Evolutionary conservation across 2,329 filamentous ascomycete genomes (phyloP).

Genomic region (Neophaeococcomyces aloes): DNA sequence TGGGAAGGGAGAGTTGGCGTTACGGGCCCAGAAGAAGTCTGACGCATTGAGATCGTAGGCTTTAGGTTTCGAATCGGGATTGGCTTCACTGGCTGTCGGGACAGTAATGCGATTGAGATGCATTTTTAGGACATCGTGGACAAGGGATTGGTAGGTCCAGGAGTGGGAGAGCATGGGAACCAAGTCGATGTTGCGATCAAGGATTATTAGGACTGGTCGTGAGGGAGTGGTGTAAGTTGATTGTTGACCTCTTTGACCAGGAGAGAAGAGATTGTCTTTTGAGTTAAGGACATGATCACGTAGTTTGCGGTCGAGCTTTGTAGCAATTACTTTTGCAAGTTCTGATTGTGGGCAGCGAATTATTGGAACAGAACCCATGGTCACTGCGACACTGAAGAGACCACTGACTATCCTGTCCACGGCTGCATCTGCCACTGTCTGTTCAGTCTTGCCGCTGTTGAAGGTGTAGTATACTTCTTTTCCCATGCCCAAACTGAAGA

Average conservation of each 20-base stretch:
- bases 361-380: conserved; percentile 92
- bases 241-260: conserved; percentile 47
- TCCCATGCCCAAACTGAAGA: conserved; percentile 88
- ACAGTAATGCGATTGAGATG: conserved; percentile 90
- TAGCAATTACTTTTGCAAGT: conserved; percentile 86
- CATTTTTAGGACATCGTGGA: conserved; percentile 68
- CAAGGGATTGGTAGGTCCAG: conserved; percentile 78
- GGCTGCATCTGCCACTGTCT: conserved; percentile 76
- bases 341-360: conserved; percentile 89
- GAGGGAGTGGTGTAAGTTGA: conserved; percentile 51
- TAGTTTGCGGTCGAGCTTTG: conserved; percentile 88
- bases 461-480: conserved; percentile 82
- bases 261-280: conserved; percentile 91
- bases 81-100: conserved; percentile 65
- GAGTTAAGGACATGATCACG: conserved; percentile 95
- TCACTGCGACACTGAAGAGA: conserved; percentile 96
- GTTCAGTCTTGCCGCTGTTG: conserved; percentile 69
- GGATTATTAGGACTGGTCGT: conserved; percentile 79
- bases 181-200: conserved; percentile 90
- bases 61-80: conserved; percentile 64
- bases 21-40: conserved; percentile 95
- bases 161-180: conserved; percentile 99
- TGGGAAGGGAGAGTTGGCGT: conserved; percentile 81
- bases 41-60: conserved; percentile 79
- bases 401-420: conserved; percentile 90